A percentile compares a stretch with the other conserved stretches of the same genome.
Conservation (phyloP, 306 rosid species). For the Herpetospermum pedunculosum region DNA sequence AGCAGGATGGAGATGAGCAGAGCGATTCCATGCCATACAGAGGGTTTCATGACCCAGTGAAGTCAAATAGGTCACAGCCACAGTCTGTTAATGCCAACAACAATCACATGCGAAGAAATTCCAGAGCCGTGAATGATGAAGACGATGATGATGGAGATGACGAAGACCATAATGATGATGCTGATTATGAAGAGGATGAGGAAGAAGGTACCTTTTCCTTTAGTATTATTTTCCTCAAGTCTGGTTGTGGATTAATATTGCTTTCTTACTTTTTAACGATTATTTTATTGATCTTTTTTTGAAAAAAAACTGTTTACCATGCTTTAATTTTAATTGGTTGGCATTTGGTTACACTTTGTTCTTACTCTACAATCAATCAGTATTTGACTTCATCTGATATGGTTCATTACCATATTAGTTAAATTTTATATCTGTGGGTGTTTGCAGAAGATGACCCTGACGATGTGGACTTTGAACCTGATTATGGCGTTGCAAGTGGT, state of each 20-base stretch:
- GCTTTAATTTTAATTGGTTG: not conserved
- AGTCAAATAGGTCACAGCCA: slow-evolving; percentile 47
- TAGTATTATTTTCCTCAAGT: not conserved
- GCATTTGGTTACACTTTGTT: not conserved
- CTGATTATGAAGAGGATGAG: slow-evolving; percentile 89
- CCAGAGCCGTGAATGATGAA: slow-evolving; percentile 37
- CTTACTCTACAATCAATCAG: not conserved
- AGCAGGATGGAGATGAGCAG: slow-evolving; percentile 90
- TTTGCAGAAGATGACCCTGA: slow-evolving; percentile 93
- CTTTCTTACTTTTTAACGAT: not conserved
- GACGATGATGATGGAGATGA: slow-evolving; percentile 24
- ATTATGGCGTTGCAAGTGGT: slow-evolving; percentile 31
- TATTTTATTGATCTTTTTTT: not conserved
- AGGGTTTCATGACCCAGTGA: slow-evolving; percentile 34
- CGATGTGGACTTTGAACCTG: slow-evolving; percentile 92
- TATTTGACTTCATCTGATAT: not conserved
- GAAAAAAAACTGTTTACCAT: not conserved
- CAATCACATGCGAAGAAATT: slow-evolving; percentile 36
- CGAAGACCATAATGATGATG: slow-evolving; percentile 44
- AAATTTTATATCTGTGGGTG: slow-evolving; percentile 8
- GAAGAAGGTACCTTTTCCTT: slow-evolving; percentile 48
- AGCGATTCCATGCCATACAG: slow-evolving; percentile 48
- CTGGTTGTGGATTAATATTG: not conserved
- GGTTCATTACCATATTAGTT: not conserved
- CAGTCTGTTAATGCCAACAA: slow-evolving; percentile 25